Percentiles rank a stretch among this genome's conserved stretches.
These are phyloP conservation scores for Rhodotorula sp. DNA, from an alignment of 1,284 basidiomycete genomes.

Conservation along the genomic window DNA sequence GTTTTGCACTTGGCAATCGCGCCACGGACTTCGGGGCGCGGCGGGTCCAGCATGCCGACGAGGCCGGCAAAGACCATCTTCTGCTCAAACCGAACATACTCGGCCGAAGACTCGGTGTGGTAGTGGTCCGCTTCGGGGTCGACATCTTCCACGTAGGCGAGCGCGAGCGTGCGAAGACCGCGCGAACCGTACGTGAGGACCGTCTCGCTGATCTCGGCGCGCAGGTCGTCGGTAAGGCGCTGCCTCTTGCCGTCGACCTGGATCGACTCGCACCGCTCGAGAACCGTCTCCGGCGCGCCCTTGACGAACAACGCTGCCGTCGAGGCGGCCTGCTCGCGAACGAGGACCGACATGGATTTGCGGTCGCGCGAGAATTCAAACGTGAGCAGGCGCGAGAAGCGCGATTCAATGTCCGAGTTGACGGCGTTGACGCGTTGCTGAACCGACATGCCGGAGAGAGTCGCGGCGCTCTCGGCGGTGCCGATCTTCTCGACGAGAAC, in stretches of 20 bases:
- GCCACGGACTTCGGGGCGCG: constrained; percentile 83
- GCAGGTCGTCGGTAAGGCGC: constrained; percentile 65
- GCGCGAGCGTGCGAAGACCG: constrained; percentile 86
- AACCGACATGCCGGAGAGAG: constrained; percentile 61
- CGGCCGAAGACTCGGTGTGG: constrained; percentile 69
- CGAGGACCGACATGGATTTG: constrained; percentile 98
- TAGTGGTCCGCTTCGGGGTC: constrained; percentile 78
- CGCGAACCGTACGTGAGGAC: constrained; percentile 72
- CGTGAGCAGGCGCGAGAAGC: constrained; percentile 76
- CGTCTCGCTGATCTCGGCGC: constrained; percentile 60
- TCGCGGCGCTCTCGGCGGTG: constrained; percentile 54
- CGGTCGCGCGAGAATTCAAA: constrained; percentile 98
- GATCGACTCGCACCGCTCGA: constrained; percentile 68
- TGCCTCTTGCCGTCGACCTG: neutral
- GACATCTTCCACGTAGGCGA: constrained; percentile 79
- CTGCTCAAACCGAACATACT: constrained; percentile 86
- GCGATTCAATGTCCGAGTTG: constrained; percentile 74
- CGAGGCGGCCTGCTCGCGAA: constrained; percentile 61
- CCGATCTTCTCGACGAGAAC: constrained; percentile 86
- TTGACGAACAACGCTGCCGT: constrained; percentile 73
- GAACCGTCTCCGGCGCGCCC: constrained; percentile 91
- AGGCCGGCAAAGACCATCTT: constrained; percentile 90
- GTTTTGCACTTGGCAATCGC: constrained; percentile 88
- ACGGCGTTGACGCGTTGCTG: constrained; percentile 73
- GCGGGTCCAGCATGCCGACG: constrained; percentile 97